Evolutionary conservation across 2,329 filamentous ascomycete species (phyloP), one percentile per base, ranked within the genome.

Genomic region (Calonectria naviculata): DNA sequence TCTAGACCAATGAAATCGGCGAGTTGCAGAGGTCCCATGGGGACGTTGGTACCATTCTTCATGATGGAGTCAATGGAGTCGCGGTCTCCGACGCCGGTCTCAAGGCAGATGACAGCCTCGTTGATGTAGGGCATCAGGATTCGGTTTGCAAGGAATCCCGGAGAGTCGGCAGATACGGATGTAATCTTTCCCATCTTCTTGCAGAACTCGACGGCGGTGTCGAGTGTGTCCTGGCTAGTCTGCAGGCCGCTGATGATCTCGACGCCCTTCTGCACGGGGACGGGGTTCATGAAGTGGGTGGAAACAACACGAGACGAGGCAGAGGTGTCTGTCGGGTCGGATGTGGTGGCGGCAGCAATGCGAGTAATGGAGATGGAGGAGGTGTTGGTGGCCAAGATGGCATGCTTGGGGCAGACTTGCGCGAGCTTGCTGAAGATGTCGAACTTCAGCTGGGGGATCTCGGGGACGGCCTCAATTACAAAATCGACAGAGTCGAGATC

Each of bases 111-210:
- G 77, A 99, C 89, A 10, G 97, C 97, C 85, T 99, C 97, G 82
- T 99, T 99, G 87, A 99, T 98, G 82, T 99, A 99, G 0, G 97
- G 97, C 97, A 99, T 99, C 71, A 99, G 86, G 72, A 99, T 99
- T 12, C 97, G 90, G 83, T 99, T 99, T 36, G 97, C 97, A 28
- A 99, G 87, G 87, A 99, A 99, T 1, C 97, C 97, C 0, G 97
- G 97, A 0, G 94, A 91, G 83, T 99, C 97, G 19, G 94, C 94
- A 17, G 95, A 97, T 34, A 94, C 90, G 4, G 95, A 97, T 0
- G 95, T 87, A 64, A 98, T 89, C 86, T 99, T 99, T 79, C 95
- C 96, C 94, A 99, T 97, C 71, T 91, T 91, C 85, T 93, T 91
- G 84, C 96, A 96, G 81, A 99, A 96, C 7, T 90, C 93, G 13